phyloP scores from a whole-genome alignment of 1,284 basidiomycete species.

The Rhodotorula sp. region DNA sequence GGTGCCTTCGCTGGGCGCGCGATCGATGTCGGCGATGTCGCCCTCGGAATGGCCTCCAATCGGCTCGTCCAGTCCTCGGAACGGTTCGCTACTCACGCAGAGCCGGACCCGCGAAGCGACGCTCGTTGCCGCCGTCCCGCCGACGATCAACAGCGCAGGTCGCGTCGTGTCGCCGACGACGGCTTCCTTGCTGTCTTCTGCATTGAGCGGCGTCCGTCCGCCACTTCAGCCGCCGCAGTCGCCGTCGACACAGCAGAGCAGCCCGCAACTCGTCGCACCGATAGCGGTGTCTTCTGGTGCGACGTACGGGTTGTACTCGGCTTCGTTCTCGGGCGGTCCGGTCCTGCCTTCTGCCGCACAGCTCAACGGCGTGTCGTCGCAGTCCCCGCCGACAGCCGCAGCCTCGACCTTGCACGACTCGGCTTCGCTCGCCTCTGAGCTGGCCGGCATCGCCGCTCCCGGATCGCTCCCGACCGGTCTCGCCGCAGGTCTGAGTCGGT shows the following conservation, averaged over 20 bases:
- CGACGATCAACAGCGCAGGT: not conserved
- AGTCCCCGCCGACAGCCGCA: not conserved
- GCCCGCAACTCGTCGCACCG: not conserved
- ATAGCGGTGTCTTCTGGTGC: not conserved
- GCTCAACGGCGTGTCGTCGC: not conserved
- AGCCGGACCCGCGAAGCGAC: conserved; percentile 11
- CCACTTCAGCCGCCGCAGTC: not conserved
- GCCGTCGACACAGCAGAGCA: not conserved
- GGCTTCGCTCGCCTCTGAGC: not conserved
- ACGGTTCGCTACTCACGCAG: conserved; percentile 15
- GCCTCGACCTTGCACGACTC: not conserved
- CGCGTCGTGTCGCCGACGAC: conserved; percentile 1
- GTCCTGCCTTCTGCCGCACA: not conserved
- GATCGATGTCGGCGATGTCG: not conserved
- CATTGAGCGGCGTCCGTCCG: not conserved
- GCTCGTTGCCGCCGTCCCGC: not conserved
- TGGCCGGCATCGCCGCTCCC: conserved; percentile 17
- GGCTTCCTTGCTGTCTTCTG: not conserved
- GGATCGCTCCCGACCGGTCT: conserved; percentile 36
- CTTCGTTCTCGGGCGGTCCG: conserved; percentile 27
- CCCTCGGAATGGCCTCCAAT: conserved; percentile 1
- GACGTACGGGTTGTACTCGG: conserved; percentile 13
- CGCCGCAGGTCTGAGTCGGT: conserved; percentile 30
- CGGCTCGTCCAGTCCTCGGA: conserved; percentile 7
- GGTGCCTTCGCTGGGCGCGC: not conserved